Base-by-base conservation (phyloP, 257 asterid genomes). In the Przewalskia tangutica region DNA sequence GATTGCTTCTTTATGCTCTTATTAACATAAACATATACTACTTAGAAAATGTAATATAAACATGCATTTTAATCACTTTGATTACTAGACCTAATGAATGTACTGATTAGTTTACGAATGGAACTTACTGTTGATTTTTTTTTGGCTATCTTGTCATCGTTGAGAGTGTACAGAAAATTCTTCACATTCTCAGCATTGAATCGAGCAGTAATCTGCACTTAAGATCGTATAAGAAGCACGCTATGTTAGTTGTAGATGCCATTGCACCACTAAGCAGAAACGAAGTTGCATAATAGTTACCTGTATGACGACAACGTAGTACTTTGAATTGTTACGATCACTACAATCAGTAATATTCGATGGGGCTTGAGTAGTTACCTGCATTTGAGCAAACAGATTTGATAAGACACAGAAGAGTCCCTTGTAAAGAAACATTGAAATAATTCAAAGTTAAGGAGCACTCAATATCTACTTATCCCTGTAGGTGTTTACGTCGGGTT, bases 321-420 rank as follows among this genome's bases (percentile, higher is more conserved):
- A 96, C 90, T 96, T 96, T 56, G 99, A 93, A 88, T 88, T 86
- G 88, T 91, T 89, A 63, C 91, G 91, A 81, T 92, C 90, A 82
- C 89, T 88, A 88, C 98, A 94, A 88, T 96, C 99, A 81, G 91
- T 94, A 51, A 96, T 85, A 86, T 86, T 60, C 1, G 90, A 46
- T 38, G 97, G 97, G 44, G 99, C 98, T 89, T 94, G 95, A 77
- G 97, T 96, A 86, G 94, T 96, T 58, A 93, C 98, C 99, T 94
- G 83, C 75, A 80, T 54, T 60, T 73, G 81, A 59, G 81, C 16
- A 66, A 73, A 77, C 70, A 75, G 62, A 83, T 66, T 73, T 80
- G 76, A 12, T 20, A 50, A 50, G 27, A 16, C 40, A 50, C 77
- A 18, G 27, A 9, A 34, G 48, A 73, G n/a, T 48, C 38, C 17